A percentile compares a stretch with the other conserved stretches of the same genome.
phyloP scores from a whole-genome alignment of 2,329 filamentous ascomycete species.

The Periconia sp. region DNA sequence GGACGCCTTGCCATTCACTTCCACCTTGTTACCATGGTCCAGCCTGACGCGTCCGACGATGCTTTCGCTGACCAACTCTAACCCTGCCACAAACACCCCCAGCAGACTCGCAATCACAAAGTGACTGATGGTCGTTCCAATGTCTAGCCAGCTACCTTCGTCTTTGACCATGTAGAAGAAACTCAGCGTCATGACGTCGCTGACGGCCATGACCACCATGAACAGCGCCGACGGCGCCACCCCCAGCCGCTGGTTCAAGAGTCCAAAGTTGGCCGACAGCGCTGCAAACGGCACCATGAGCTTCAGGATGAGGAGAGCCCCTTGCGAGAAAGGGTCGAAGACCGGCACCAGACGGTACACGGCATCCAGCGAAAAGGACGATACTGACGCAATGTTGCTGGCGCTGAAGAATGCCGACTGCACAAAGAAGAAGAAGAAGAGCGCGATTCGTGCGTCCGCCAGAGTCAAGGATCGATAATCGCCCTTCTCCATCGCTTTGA shows the following conservation, averaged over 20 bases:
- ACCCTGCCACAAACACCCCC: conserved; percentile 84
- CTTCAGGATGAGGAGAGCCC: conserved; percentile 82
- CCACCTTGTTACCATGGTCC: conserved; percentile 55
- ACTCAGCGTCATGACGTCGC: conserved; percentile 87
- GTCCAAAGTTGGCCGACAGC: conserved; percentile 90
- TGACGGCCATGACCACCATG: conserved; percentile 84
- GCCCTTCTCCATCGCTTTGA: conserved; percentile 32
- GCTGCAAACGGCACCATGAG: conserved; percentile 90
- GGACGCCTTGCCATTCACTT: conserved; percentile 8
- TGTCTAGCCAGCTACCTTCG: conserved; percentile 96
- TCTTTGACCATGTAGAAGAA: conserved; percentile 99
- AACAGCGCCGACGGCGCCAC: conserved; percentile 88
- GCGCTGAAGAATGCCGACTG: conserved; percentile 97
- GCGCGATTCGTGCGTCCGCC: conserved; percentile 80
- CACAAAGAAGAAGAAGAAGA: conserved; percentile 94
- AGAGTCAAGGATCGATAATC: conserved; percentile 70
- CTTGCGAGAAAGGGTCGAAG: conserved; percentile 92
- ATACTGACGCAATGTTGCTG: conserved; percentile 91
- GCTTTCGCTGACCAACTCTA: conserved; percentile 82
- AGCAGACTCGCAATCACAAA: conserved; percentile 89
- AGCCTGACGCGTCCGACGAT: conserved; percentile 72
- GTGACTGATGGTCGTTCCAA: conserved; percentile 94
- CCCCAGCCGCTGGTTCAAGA: conserved; percentile 80
- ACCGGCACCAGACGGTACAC: conserved; percentile 85
- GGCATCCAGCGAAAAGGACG: conserved; percentile 89